Conservation (phyloP, 2,329 filamentous ascomycete species). For the Aureobasidium sp. region DNA sequence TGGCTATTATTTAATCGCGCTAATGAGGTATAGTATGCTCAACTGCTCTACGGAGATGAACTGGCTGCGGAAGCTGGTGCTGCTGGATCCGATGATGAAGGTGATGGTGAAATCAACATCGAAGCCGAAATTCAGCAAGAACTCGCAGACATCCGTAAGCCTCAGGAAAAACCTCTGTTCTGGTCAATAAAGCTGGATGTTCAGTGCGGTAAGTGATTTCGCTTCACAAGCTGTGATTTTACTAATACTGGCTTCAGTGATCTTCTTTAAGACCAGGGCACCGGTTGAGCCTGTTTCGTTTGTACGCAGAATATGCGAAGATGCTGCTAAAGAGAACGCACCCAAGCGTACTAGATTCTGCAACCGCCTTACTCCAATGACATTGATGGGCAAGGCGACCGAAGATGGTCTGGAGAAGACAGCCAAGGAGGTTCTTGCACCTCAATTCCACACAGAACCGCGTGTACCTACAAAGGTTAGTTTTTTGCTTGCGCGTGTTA, state of each 20-base stretch:
- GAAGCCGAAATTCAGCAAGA: slow-evolving; percentile 67
- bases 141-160: slow-evolving; percentile 54
- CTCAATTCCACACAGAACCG: slow-evolving; percentile 53
- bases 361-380: slow-evolving; percentile 55
- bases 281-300: slow-evolving; percentile 55
- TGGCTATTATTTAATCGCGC: not conserved
- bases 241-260: slow-evolving; percentile 33
- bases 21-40: slow-evolving; percentile 1
- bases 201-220: slow-evolving; percentile 43
- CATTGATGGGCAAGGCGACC: slow-evolving; percentile 57
- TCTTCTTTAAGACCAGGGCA: slow-evolving; percentile 51
- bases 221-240: not conserved
- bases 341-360: slow-evolving; percentile 51
- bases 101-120: slow-evolving; percentile 48
- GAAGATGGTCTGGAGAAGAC: slow-evolving; percentile 61
- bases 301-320: slow-evolving; percentile 51
- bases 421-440: slow-evolving; percentile 53
- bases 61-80: slow-evolving; percentile 25
- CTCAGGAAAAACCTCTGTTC: slow-evolving; percentile 43
- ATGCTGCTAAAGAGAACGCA: slow-evolving; percentile 44
- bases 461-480: slow-evolving; percentile 47
- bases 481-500: not conserved
- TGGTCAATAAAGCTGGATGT: slow-evolving; percentile 48
- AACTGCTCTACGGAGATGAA: slow-evolving; percentile 8
- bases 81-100: slow-evolving; percentile 35